These are phyloP conservation scores for Sarocladiaceae sp. DNA, from an alignment of 2,329 filamentous ascomycete genomes.

Conservation along the genomic window DNA sequence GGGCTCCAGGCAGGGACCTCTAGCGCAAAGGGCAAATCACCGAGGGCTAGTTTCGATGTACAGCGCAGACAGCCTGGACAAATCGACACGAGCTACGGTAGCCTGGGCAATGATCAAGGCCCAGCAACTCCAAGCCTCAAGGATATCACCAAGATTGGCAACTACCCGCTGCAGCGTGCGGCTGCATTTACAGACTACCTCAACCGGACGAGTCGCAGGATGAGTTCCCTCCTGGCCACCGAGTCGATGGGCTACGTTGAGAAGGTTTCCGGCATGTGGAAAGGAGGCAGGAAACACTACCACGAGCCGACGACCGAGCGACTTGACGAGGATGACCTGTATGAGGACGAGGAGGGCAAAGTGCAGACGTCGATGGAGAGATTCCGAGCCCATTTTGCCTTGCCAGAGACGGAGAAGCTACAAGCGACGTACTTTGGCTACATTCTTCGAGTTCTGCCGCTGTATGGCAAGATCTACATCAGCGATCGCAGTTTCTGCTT, in stretches of 20 bases:
- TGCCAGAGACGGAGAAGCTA: conserved; percentile 79
- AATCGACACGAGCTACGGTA: conserved; percentile 11
- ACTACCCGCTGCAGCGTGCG: conserved; percentile 79
- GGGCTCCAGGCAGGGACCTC: conserved; percentile 4
- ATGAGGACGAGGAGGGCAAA: conserved; percentile 60
- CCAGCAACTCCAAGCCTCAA: conserved; percentile 37
- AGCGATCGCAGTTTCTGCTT: conserved; percentile 88
- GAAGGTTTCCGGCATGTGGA: conserved; percentile 97
- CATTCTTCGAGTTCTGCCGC: conserved; percentile 80
- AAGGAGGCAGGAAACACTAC: conserved; percentile 86
- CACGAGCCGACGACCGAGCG: conserved; percentile 53
- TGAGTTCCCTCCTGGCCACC: conserved; percentile 78
- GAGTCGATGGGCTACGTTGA: conserved; percentile 96
- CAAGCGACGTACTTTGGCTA: conserved; percentile 90
- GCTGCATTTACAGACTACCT: conserved; percentile 80
- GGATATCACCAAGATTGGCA: conserved; percentile 55
- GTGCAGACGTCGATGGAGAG: conserved; percentile 67
- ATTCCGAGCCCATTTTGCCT: conserved; percentile 84
- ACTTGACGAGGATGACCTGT: conserved; percentile 49
- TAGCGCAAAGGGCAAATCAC: conserved; percentile 9
- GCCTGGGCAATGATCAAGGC: not conserved
- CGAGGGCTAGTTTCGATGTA: conserved; percentile 12
- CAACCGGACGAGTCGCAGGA: conserved; percentile 70
- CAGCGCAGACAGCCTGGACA: conserved; percentile 15
- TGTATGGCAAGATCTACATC: conserved; percentile 96